These are phyloP conservation scores for Ceratobasidium sp. DNA, from an alignment of 1,284 basidiomycete genomes.

Conservation along the genomic window DNA sequence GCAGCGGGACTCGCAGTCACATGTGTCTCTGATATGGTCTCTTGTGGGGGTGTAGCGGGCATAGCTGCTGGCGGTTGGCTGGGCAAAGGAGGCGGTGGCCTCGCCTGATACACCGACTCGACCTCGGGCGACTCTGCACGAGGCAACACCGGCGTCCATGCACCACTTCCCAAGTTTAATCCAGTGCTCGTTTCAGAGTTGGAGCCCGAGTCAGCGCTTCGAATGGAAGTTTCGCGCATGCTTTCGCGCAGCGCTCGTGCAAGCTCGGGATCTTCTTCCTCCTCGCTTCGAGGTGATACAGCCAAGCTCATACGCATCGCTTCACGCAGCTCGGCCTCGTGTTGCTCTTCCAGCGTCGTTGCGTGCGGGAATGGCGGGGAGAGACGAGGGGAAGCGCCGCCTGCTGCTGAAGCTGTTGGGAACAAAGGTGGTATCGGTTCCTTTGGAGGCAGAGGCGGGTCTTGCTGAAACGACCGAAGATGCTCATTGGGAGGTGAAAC, in stretches of 20 bases:
- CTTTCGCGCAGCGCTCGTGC: slow-evolving; percentile 22
- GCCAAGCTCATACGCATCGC: slow-evolving; percentile 24
- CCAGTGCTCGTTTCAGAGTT: background rate
- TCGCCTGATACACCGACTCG: background rate
- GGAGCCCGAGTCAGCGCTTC: background rate
- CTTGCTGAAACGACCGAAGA: background rate
- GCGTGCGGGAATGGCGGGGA: background rate
- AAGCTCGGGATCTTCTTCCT: slow-evolving; percentile 12
- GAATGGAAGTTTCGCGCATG: slow-evolving; percentile 6
- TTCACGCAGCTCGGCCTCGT: slow-evolving; percentile 24
- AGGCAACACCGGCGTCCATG: slow-evolving; percentile 20
- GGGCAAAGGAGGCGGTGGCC: slow-evolving; percentile 25
- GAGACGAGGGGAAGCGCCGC: background rate
- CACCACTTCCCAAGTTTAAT: slow-evolving; percentile 14
- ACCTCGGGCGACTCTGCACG: background rate
- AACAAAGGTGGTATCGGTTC: background rate
- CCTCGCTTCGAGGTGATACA: background rate
- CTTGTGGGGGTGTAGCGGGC: background rate
- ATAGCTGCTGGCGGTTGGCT: background rate
- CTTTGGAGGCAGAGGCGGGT: slow-evolving; percentile 15
- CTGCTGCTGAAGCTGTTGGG: background rate
- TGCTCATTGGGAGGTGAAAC: background rate
- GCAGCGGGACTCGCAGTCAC: background rate
- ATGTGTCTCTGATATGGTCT: background rate
- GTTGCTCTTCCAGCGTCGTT: background rate